phyloP scores from a whole-genome alignment of 257 asterid species.

The Ehretia macrophylla region DNA sequence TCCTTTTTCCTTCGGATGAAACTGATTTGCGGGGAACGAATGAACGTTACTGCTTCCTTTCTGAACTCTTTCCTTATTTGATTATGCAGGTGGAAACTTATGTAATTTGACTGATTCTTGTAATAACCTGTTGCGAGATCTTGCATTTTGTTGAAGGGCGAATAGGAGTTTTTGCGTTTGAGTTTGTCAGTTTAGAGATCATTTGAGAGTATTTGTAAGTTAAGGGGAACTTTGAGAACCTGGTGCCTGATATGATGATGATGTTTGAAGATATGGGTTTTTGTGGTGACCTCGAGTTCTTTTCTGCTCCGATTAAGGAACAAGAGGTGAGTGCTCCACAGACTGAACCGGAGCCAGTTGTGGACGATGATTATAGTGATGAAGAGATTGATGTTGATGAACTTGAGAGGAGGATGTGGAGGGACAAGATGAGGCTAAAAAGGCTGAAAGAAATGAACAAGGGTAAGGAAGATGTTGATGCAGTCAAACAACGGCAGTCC shows the following conservation, averaged over 20 bases:
- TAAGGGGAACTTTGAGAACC: conserved; percentile 1
- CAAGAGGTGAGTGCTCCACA: conserved; percentile 29
- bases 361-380: conserved; percentile 14
- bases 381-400: conserved; percentile 20
- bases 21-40: too few relatives aligned
- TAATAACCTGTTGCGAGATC: background rate
- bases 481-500: conserved; percentile 5
- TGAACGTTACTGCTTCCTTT: background rate
- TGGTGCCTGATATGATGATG: conserved; percentile 43
- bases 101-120: background rate
- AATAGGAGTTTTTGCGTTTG: background rate
- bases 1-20: background rate
- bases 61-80: background rate
- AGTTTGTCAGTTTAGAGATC: conserved; percentile 6
- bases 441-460: conserved; percentile 17
- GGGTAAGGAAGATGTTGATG: conserved; percentile 15
- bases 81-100: background rate
- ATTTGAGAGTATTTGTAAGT: conserved; percentile 5
- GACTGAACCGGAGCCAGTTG: conserved; percentile 34
- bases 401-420: conserved; percentile 21
- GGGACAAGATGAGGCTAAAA: conserved; percentile 14
- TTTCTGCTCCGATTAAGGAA: conserved; percentile 51
- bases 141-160: background rate
- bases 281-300: conserved; percentile 69
- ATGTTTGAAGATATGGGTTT: conserved; percentile 76